Base-by-base conservation (phyloP, 345 rosid genomes). In the Geranium brycei region DNA sequence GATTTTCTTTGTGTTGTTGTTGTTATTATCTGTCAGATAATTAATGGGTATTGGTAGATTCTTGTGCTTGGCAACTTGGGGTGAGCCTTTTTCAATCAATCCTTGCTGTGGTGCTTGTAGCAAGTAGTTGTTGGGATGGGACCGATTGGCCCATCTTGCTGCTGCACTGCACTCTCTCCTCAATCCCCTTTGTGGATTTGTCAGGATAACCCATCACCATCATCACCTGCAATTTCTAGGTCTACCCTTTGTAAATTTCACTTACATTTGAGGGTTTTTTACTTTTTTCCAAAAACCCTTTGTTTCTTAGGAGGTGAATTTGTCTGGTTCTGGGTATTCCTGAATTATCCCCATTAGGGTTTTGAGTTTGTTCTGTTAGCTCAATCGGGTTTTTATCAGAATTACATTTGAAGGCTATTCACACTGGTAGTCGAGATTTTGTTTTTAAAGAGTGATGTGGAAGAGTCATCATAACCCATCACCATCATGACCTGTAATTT, bases 151-250 rank as follows among this genome's bases (percentile, higher is more conserved):
- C 76, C 76, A 63, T 70, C 66, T 17, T 55, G 65, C 51, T 55
- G 31, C 13, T 13, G 7, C 57, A 15, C 51, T 30, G 56, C 51
- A 31, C 65, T 38, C 55, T 19, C 56, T 31, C 67, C 63, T 62
- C 69, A 57, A 17, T 65, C 67, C 66, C 69, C 65, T 73, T 70
- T 69, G 65, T 63, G 63, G 78, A 74, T 73, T 53, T 78, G 73
- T 75, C 72, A 51, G 72, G 82, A 81, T 79, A 78, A 71, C 76
- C 87, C 79, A 73, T 88, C 87, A 68, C 67, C 80, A 74, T 82
- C 89, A 66, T 82, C 89, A 66, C 60, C 71, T 72, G 69, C 78
- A 71, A 75, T 79, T 78, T 82, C 76, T 76, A 56, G 69, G 82
- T 68, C 70, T 74, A 71, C 78, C 82, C 79, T 65, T 13, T 63